Evolutionary conservation across 345 rosid genomes (phyloP), one percentile per base, ranked within the genome.

Genomic region (Hevea brasiliensis): DNA sequence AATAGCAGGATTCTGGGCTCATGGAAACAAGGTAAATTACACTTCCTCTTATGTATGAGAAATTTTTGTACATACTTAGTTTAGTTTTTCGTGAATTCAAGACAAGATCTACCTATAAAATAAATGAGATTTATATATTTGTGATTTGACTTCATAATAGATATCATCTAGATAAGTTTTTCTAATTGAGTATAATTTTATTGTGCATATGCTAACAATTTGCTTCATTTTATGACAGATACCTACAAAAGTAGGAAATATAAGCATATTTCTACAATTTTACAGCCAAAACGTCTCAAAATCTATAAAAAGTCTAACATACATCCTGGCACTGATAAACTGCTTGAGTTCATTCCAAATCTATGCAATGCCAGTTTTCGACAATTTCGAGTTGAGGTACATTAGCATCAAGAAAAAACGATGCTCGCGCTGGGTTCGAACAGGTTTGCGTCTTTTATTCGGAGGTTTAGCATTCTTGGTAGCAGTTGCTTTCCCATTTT

Each of bases 361-460:
- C 74, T 87, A 86, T 3, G 89, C 85, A 14, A 85, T 89, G 89
- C 87, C 81, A 1, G 84, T 73, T 40, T 85, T 89, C 32, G 91
- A 87, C 85, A 86, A 83, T 70, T 29, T 87, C 17, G 88, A 87
- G 69, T 65, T 77, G 14, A 29, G 41, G 7, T 85, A 80, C 70
- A 10, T 35, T 5, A 0, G 40, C 77, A 74, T 11, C 15, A 83
- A 73, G 71, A 73, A 65, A 21, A 68, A 37, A 32, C 72, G 47
- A 9, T 83, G 88, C 59, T 51, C 84, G 0, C 4, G 21, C 35
- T 24, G 74, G 80, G 80, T 81, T 55, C 87, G 89, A 0, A 20
- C 56, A 0, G 62, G 67, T 21, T 17, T 84, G 7, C 77, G 84
- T 13, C 53, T 83, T 17, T 76, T 84, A 27, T 87, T 83, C 4